Percentiles rank a stretch among this genome's conserved stretches.
phyloP scores from a whole-genome alignment of 331 rosid species.

The Arachis monticola region DNA sequence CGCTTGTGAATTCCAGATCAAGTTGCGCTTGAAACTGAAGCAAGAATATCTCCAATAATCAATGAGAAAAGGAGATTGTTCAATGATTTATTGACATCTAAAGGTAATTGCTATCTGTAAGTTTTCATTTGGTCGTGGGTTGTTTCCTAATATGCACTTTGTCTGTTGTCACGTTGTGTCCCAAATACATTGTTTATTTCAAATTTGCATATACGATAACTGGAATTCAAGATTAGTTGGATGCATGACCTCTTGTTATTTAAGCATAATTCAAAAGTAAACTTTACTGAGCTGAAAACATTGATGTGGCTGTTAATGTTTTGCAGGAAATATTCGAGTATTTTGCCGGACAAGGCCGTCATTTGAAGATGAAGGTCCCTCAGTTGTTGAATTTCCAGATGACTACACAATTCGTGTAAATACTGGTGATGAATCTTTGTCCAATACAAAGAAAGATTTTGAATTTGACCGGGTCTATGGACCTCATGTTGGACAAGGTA shows the following conservation, averaged over 20 bases:
- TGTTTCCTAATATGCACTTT: slow-evolving; percentile 23
- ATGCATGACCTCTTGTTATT: slow-evolving; percentile 18
- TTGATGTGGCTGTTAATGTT: slow-evolving; percentile 21
- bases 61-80: too few relatives aligned
- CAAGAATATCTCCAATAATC: too few relatives aligned
- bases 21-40: too few relatives aligned
- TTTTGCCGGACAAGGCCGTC: too few relatives aligned
- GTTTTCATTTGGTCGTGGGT: slow-evolving; percentile 29
- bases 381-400: too few relatives aligned
- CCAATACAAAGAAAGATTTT: slow-evolving; percentile 89
- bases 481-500: slow-evolving; percentile 99
- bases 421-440: slow-evolving; percentile 31
- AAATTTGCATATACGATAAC: neutral
- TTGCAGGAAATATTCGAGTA: neutral
- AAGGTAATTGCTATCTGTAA: neutral
- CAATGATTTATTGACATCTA: too few relatives aligned
- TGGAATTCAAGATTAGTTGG: slow-evolving; percentile 26
- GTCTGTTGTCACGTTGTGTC: neutral
- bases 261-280: slow-evolving; percentile 25
- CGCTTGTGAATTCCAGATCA: slow-evolving; percentile 38
- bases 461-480: slow-evolving; percentile 94
- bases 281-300: slow-evolving; percentile 29
- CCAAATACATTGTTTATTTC: slow-evolving; percentile 11
- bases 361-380: too few relatives aligned
- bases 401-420: too few relatives aligned